These are phyloP conservation scores for Sporothrix inflata DNA, from an alignment of 2,329 filamentous ascomycete species.

Conservation along the genomic window DNA sequence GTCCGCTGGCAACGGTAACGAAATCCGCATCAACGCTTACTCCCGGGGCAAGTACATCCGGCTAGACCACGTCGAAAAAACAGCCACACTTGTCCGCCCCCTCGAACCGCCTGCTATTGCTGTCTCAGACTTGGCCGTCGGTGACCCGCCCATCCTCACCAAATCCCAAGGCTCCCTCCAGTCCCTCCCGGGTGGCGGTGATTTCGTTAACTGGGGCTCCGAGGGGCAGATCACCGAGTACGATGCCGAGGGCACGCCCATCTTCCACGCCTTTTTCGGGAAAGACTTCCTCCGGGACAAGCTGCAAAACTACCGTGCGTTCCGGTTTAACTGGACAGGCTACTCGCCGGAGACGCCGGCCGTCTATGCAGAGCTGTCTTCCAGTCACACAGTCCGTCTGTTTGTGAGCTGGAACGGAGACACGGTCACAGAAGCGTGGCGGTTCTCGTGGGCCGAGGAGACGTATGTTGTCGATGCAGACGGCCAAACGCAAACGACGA, in stretches of 20 bases:
- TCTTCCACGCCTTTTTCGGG: slow-evolving; percentile 58
- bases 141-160: slow-evolving; percentile 29
- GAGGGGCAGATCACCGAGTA: slow-evolving; percentile 54
- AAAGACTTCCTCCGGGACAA: slow-evolving; percentile 42
- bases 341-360: slow-evolving; percentile 46
- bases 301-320: slow-evolving; percentile 58
- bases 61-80: slow-evolving; percentile 49
- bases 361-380: slow-evolving; percentile 36
- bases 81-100: slow-evolving; percentile 50
- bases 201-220: slow-evolving; percentile 61
- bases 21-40: slow-evolving; percentile 36
- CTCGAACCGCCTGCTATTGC: slow-evolving; percentile 47
- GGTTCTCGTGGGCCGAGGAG: slow-evolving; percentile 31
- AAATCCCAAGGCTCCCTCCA: slow-evolving; percentile 53
- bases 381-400: slow-evolving; percentile 34
- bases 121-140: slow-evolving; percentile 1
- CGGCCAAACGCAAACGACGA: neutral
- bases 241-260: slow-evolving; percentile 49
- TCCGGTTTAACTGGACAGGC: slow-evolving; percentile 57
- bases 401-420: slow-evolving; percentile 53
- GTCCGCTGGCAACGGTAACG: slow-evolving; percentile 35
- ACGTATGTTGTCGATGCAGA: neutral
- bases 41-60: slow-evolving; percentile 52
- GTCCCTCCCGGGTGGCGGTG: slow-evolving; percentile 56
- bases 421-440: slow-evolving; percentile 42